Evolutionary conservation across 116 monocot species (phyloP).

Genomic region (Phalaenopsis hybrid): DNA sequence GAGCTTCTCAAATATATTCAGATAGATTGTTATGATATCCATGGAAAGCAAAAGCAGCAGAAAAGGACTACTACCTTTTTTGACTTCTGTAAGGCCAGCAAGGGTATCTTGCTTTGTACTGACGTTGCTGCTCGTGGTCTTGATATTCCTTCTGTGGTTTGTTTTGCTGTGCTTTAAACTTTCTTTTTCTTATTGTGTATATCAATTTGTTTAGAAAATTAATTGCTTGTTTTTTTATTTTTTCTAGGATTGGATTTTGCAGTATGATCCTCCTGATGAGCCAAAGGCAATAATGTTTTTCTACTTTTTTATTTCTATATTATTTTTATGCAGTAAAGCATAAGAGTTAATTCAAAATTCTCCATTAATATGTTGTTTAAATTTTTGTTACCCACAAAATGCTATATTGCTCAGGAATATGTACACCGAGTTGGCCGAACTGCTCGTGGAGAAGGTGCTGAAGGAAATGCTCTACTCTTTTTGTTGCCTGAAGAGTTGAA

Average conservation of each 20-base stretch:
- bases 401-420: slow-evolving; percentile 47
- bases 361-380: background rate
- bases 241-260: slow-evolving; percentile 83
- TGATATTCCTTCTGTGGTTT: slow-evolving; percentile 92
- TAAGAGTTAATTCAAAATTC: background rate
- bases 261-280: slow-evolving; percentile 98
- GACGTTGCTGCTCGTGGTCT: slow-evolving; percentile 96
- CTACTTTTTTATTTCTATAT: background rate
- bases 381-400: background rate
- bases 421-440: slow-evolving; percentile 94
- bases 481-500: slow-evolving; percentile 78
- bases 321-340: background rate
- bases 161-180: slow-evolving; percentile 12
- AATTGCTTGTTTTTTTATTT: background rate
- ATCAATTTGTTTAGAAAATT: background rate
- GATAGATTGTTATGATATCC: slow-evolving; percentile 75
- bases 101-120: slow-evolving; percentile 85
- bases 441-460: slow-evolving; percentile 76
- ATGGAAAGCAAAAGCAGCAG: slow-evolving; percentile 97
- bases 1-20: slow-evolving; percentile 76
- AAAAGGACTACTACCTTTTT: slow-evolving; percentile 87
- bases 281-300: slow-evolving; percentile 52
- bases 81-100: slow-evolving; percentile 80
- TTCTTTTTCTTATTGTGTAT: slow-evolving; percentile 6
- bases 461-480: slow-evolving; percentile 75